Evolutionary conservation across 441 rosid species (phyloP).

Genomic region (Adansonia grandidieri): DNA sequence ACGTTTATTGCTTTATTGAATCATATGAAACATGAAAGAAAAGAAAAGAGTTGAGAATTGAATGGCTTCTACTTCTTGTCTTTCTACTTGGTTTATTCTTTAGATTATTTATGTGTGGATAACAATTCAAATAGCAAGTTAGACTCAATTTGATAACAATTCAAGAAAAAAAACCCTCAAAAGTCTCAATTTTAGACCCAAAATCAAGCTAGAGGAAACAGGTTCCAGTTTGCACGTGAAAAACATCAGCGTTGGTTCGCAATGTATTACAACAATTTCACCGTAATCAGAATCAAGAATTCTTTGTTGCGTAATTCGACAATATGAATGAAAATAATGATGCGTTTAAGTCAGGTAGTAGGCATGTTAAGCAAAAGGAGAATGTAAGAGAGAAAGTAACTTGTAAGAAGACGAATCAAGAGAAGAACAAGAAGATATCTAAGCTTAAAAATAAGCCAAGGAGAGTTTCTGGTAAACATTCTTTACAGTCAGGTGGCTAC

Average conservation of each 20-base stretch:
- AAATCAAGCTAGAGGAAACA: no score
- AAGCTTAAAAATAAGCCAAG: constrained; percentile 59
- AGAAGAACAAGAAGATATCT: constrained; percentile 38
- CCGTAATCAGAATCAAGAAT: constrained; percentile 45
- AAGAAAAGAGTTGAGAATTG: background rate
- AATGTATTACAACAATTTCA: constrained; percentile 48
- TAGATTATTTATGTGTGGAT: background rate
- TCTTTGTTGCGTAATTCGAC: constrained; percentile 50
- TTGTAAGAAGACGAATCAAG: constrained; percentile 37
- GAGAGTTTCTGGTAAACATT: constrained; percentile 33
- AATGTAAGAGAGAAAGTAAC: constrained; percentile 29
- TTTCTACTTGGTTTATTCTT: background rate
- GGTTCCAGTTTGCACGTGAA: constrained; percentile 1
- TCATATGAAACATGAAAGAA: background rate
- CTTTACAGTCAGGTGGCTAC: constrained; percentile 33
- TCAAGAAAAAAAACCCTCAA: no score
- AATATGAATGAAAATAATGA: constrained; percentile 39
- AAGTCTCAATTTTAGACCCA: no score
- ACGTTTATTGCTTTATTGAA: background rate
- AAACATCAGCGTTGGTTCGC: constrained; percentile 77
- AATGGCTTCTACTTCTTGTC: background rate
- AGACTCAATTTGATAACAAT: no score
- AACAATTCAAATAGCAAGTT: no score
- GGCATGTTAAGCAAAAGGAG: constrained; percentile 32
- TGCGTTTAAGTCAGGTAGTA: constrained; percentile 31